Conservation (phyloP, 371 early-diverging fungal species). For the Lichtheimia ramosa region DNA sequence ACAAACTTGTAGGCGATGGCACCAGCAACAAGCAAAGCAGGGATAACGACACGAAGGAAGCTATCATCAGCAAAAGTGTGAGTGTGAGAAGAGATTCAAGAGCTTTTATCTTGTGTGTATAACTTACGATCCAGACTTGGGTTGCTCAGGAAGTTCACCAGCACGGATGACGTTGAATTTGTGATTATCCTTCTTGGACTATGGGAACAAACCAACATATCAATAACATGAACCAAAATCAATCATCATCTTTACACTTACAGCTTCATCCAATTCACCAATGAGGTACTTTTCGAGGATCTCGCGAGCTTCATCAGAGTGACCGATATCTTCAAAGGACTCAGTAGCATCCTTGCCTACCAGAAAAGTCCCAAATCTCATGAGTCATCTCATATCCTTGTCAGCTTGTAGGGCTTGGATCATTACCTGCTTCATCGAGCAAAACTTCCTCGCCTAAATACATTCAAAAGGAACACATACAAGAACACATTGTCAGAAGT, state of each 20-base stretch:
- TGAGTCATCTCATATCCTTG: background rate
- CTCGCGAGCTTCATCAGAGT: slow-evolving; percentile 74
- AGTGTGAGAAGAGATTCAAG: too few species aligned
- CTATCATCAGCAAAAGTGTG: slow-evolving; percentile 12
- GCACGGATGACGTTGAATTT: slow-evolving; percentile 36
- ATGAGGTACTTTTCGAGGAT: slow-evolving; percentile 39
- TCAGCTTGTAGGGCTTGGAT: background rate
- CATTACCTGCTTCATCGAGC: slow-evolving; percentile 54
- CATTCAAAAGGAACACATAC: background rate
- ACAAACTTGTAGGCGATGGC: slow-evolving; percentile 44
- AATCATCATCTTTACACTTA: slow-evolving; percentile 1
- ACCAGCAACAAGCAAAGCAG: slow-evolving; percentile 29
- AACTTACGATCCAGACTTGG: slow-evolving; percentile 42
- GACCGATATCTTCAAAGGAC: slow-evolving; percentile 88
- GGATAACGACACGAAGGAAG: slow-evolving; percentile 26
- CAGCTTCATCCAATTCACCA: slow-evolving; percentile 41
- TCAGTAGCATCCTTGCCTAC: slow-evolving; percentile 78
- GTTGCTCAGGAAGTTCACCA: slow-evolving; percentile 40
- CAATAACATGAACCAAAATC: too few species aligned
- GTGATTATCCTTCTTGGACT: slow-evolving; percentile 25
- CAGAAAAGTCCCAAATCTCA: slow-evolving; percentile 8
- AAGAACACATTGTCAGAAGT: background rate
- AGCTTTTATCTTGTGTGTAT: background rate
- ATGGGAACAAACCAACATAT: background rate
- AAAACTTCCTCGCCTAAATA: slow-evolving; percentile 61